Conservation (phyloP, 345 rosid species). For the Boechera stricta region DNA sequence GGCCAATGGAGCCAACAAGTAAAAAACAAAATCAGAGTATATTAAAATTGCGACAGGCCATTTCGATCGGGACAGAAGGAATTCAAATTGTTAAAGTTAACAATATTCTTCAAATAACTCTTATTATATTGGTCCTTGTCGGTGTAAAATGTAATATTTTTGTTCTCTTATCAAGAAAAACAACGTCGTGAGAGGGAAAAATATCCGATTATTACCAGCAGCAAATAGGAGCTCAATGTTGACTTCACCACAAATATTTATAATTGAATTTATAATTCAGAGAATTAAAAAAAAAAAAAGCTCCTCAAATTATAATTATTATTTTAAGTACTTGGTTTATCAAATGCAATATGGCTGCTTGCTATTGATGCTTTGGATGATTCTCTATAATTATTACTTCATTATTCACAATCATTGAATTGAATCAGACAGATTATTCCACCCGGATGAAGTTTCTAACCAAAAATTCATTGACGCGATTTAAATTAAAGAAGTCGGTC, state of each 20-base stretch:
- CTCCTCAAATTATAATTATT: constrained; percentile 1
- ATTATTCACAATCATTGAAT: constrained; percentile 35
- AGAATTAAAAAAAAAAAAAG: too few relatives aligned
- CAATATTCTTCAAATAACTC: constrained; percentile 15
- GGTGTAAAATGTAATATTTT: constrained; percentile 11
- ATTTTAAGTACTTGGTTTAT: constrained; percentile 1
- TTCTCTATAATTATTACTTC: constrained; percentile 29
- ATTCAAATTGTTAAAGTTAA: constrained; percentile 22
- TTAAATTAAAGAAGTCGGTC: background rate
- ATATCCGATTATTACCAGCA: background rate
- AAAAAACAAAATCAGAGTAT: constrained; percentile 19
- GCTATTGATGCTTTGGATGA: constrained; percentile 34
- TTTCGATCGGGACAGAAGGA: constrained; percentile 29
- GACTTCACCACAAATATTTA: constrained; percentile 33
- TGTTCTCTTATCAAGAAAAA: constrained; percentile 21
- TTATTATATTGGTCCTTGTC: constrained; percentile 30
- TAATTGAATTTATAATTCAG: background rate
- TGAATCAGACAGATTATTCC: constrained; percentile 20
- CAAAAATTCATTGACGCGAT: constrained; percentile 16
- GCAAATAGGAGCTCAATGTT: constrained; percentile 35
- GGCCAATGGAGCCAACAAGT: constrained; percentile 23
- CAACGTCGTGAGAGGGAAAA: constrained; percentile 11
- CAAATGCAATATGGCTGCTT: constrained; percentile 34
- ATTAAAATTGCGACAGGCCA: constrained; percentile 20
- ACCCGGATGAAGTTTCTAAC: background rate